Conservation (phyloP, 257 asterid genomes). For the Solanum bukasovii region DNA sequence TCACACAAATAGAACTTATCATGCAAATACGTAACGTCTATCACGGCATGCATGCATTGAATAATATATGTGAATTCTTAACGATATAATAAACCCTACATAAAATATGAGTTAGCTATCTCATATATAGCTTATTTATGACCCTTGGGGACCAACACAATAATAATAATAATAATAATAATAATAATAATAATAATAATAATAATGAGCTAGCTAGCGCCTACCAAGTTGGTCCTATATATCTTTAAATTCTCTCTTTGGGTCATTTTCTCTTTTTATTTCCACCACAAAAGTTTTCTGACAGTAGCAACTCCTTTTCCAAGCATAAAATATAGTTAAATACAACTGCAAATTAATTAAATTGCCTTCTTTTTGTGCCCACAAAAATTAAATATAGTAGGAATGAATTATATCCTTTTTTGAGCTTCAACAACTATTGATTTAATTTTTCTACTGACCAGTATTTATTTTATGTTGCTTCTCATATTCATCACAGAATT, state of each 20-base stretch:
- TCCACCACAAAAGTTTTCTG: conserved; percentile 10
- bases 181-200: not conserved
- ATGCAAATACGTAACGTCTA: not conserved
- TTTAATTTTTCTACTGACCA: not conserved
- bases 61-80: not conserved
- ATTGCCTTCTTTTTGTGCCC: not conserved
- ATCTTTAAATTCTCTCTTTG: not conserved
- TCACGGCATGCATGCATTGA: not conserved
- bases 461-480: not conserved
- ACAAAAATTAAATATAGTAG: not conserved
- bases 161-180: not conserved
- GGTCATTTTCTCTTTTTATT: not conserved
- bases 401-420: not conserved
- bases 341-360: not conserved
- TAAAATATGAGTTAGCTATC: not conserved
- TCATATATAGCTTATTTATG: not conserved
- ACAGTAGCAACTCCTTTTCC: not conserved
- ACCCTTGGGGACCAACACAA: not conserved
- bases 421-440: not conserved
- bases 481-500: not conserved
- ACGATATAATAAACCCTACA: not conserved
- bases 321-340: not conserved
- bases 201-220: not conserved
- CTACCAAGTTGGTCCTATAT: conserved; percentile 1
- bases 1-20: not conserved